Percentiles rank a stretch among this genome's conserved stretches.
Conservation (phyloP, 306 rosid genomes). For the Cicer chorassanicum region DNA sequence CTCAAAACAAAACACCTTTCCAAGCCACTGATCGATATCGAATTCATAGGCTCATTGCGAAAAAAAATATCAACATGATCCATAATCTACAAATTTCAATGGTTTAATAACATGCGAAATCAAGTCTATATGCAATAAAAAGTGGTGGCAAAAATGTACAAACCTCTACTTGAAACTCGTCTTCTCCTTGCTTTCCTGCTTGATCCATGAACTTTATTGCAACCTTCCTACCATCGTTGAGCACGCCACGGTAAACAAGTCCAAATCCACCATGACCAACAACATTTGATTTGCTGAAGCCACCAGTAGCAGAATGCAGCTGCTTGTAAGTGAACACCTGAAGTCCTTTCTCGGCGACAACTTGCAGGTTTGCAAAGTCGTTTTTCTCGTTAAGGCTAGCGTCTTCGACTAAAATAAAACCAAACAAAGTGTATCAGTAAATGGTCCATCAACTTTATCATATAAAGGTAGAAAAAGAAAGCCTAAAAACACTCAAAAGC, state of each 20-base stretch:
- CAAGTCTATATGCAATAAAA: slow-evolving; percentile 20
- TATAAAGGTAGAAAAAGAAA: slow-evolving; percentile 27
- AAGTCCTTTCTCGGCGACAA: slow-evolving; percentile 69
- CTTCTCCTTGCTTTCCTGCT: slow-evolving; percentile 91
- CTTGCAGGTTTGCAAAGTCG: slow-evolving; percentile 64
- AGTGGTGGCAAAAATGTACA: slow-evolving; percentile 38
- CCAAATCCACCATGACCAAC: slow-evolving; percentile 93
- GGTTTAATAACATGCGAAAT: slow-evolving; percentile 13
- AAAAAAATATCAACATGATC: not conserved
- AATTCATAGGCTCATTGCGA: not conserved
- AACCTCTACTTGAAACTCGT: slow-evolving; percentile 91
- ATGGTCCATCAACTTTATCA: slow-evolving; percentile 43
- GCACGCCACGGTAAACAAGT: slow-evolving; percentile 84
- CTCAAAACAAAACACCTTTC: slow-evolving; percentile 8
- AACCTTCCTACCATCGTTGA: slow-evolving; percentile 79
- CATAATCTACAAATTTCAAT: slow-evolving; percentile 29
- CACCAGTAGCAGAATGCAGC: slow-evolving; percentile 85
- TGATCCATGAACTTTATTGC: slow-evolving; percentile 93
- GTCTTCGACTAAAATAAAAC: slow-evolving; percentile 57
- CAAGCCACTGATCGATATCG: not conserved
- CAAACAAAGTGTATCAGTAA: slow-evolving; percentile 38
- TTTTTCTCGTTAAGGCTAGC: slow-evolving; percentile 50
- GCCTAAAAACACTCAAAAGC: not conserved
- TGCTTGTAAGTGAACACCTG: slow-evolving; percentile 89
- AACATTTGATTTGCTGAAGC: slow-evolving; percentile 91